phyloP scores from a whole-genome alignment of 1,139 yeast genomes.

The Magnusiomyces suaveolens region DNA sequence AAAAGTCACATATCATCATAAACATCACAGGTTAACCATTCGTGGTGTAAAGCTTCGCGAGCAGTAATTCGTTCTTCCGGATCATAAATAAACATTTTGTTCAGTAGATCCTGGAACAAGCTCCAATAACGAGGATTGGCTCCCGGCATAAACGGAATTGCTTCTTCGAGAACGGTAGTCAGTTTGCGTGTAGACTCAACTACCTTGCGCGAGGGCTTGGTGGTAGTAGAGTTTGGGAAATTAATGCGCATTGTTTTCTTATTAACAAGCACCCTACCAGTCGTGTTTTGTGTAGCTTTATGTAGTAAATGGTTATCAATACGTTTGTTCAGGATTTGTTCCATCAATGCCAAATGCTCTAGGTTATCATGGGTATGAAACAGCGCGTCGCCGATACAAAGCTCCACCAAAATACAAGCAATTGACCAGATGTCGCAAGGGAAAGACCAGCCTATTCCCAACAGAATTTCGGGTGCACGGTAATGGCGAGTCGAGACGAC shows the following conservation, averaged over 20 bases:
- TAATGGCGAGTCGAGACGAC: conserved; percentile 89
- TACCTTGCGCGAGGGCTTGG: conserved; percentile 37
- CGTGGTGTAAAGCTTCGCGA: conserved; percentile 65
- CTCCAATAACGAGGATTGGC: conserved; percentile 36
- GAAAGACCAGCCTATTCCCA: conserved; percentile 85
- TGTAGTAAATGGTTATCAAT: conserved; percentile 26
- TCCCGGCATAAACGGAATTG: conserved; percentile 17
- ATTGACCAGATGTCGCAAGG: conserved; percentile 98
- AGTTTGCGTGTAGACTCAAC: conserved; percentile 47
- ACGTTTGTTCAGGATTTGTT: conserved; percentile 45
- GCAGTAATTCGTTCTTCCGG: conserved; percentile 71
- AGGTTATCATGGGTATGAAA: conserved; percentile 91
- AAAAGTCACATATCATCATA: conserved; percentile 1
- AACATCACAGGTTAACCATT: conserved; percentile 33
- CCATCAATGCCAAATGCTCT: conserved; percentile 94
- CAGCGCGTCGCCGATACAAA: conserved; percentile 90
- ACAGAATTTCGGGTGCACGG: conserved; percentile 91
- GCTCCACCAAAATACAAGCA: conserved; percentile 86
- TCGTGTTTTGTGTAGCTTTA: conserved; percentile 22
- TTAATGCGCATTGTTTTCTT: conserved; percentile 18
- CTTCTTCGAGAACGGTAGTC: conserved; percentile 32
- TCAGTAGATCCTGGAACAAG: conserved; percentile 47
- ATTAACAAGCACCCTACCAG: conserved; percentile 20
- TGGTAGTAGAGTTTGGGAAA: conserved; percentile 34
- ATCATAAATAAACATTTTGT: conserved; percentile 66